These are phyloP conservation scores for Senna siamea DNA, from an alignment of 306 rosid species.

Conservation along the genomic window DNA sequence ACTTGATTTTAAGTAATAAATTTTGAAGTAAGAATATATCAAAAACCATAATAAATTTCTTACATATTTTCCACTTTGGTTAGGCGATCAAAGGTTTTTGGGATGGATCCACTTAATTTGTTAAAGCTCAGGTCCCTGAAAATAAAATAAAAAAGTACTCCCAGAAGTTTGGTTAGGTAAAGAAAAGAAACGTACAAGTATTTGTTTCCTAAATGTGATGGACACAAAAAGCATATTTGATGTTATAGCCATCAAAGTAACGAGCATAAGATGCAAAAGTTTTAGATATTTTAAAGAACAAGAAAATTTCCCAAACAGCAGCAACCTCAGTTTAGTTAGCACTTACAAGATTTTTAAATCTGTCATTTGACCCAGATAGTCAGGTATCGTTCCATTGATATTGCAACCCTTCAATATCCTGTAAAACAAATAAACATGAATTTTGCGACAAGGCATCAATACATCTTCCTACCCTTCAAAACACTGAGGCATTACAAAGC, in stretches of 20 bases:
- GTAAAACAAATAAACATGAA: slow-evolving; percentile 24
- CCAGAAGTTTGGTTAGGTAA: neutral
- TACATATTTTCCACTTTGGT: slow-evolving; percentile 35
- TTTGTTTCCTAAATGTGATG: neutral
- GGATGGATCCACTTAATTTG: slow-evolving; percentile 53
- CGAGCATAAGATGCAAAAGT: neutral
- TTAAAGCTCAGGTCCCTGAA: slow-evolving; percentile 79
- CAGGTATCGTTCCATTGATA: slow-evolving; percentile 53
- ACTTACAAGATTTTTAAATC: slow-evolving; percentile 48
- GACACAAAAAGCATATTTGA: neutral
- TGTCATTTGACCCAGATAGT: slow-evolving; percentile 17
- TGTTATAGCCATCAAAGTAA: neutral
- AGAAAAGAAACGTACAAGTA: neutral
- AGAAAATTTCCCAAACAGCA: slow-evolving; percentile 2
- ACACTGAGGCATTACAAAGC: neutral
- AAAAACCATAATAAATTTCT: slow-evolving; percentile 14
- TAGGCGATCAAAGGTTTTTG: slow-evolving; percentile 18
- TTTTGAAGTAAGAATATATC: too few relatives aligned
- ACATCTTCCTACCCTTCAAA: neutral
- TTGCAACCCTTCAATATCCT: slow-evolving; percentile 75
- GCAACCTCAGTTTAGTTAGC: neutral
- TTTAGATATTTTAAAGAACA: neutral
- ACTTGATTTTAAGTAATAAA: neutral
- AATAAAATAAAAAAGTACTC: slow-evolving; percentile 4
- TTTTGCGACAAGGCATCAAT: neutral